These are phyloP conservation scores for Stromatinia cepivora DNA, from an alignment of 2,329 filamentous ascomycete genomes.

Conservation along the genomic window DNA sequence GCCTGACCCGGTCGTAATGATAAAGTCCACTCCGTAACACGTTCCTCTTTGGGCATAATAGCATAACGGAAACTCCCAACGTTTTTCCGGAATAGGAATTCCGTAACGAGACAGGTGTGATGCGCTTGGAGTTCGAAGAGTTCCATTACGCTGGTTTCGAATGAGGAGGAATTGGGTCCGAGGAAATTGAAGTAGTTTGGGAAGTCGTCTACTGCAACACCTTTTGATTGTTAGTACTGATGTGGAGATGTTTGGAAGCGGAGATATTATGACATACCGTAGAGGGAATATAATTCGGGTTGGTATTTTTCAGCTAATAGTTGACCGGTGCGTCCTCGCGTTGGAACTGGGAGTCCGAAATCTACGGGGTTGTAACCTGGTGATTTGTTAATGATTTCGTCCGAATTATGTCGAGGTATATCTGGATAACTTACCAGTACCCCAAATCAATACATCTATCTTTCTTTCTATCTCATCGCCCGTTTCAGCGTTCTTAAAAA, in stretches of 20 bases:
- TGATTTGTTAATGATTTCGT: background rate
- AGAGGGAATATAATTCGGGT: slow-evolving; percentile 1
- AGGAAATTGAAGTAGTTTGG: slow-evolving; percentile 15
- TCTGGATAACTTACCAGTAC: background rate
- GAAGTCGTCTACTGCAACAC: slow-evolving; percentile 13
- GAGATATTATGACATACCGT: background rate
- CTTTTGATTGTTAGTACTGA: background rate
- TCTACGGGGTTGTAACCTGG: slow-evolving; percentile 9
- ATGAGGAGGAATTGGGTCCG: slow-evolving; percentile 7
- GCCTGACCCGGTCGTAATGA: background rate
- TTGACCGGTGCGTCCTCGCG: background rate
- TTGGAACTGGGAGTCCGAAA: slow-evolving; percentile 9
- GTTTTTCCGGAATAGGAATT: slow-evolving; percentile 5
- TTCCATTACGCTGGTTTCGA: slow-evolving; percentile 4
- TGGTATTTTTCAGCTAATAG: slow-evolving; percentile 15
- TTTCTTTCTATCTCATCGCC: slow-evolving; percentile 1
- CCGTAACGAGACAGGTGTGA: background rate
- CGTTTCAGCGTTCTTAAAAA: background rate
- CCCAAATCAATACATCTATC: slow-evolving; percentile 11
- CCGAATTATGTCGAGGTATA: too few species aligned
- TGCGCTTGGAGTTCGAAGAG: slow-evolving; percentile 15
- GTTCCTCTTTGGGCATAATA: slow-evolving; percentile 4
- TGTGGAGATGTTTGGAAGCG: background rate
- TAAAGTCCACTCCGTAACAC: background rate
- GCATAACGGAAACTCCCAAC: slow-evolving; percentile 3